Conservation (phyloP, 768 basidiomycete species). For the Rossbeevera mucosa region DNA sequence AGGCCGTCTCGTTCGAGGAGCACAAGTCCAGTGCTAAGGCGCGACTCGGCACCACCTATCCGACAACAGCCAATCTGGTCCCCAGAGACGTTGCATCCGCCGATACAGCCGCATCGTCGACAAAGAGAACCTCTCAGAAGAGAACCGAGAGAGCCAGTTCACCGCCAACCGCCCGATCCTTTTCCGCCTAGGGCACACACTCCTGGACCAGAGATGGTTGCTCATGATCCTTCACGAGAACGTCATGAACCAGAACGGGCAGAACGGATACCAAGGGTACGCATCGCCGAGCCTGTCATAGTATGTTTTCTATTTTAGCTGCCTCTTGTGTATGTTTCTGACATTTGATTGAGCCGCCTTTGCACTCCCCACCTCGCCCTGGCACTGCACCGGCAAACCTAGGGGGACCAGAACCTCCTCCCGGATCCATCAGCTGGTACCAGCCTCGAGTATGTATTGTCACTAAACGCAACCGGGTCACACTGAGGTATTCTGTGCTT, state of each 20-base stretch:
- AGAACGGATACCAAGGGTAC: conserved; percentile 22
- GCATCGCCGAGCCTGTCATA: conserved; percentile 17
- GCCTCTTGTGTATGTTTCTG: neutral
- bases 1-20: conserved; percentile 37
- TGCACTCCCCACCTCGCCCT: conserved; percentile 21
- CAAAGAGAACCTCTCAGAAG: conserved; percentile 9
- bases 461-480: neutral
- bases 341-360: conserved; percentile 15
- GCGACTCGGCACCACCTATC: conserved; percentile 24
- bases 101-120: conserved; percentile 5
- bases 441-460: conserved; percentile 15
- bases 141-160: neutral
- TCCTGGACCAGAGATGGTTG: conserved; percentile 2
- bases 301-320: conserved; percentile 9
- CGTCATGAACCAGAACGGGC: conserved; percentile 19
- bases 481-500: neutral
- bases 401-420: conserved; percentile 14
- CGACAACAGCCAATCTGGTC: conserved; percentile 21
- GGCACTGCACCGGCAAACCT: conserved; percentile 22
- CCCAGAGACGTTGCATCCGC: conserved; percentile 17
- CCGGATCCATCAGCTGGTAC: conserved; percentile 25
- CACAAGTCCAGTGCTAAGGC: conserved; percentile 33
- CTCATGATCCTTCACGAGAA: conserved; percentile 9
- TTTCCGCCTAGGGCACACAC: conserved; percentile 5
- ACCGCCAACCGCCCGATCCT: conserved; percentile 1